These are phyloP conservation scores for Boletus sensibilis DNA, from an alignment of 768 basidiomycete species.

Conservation along the genomic window DNA sequence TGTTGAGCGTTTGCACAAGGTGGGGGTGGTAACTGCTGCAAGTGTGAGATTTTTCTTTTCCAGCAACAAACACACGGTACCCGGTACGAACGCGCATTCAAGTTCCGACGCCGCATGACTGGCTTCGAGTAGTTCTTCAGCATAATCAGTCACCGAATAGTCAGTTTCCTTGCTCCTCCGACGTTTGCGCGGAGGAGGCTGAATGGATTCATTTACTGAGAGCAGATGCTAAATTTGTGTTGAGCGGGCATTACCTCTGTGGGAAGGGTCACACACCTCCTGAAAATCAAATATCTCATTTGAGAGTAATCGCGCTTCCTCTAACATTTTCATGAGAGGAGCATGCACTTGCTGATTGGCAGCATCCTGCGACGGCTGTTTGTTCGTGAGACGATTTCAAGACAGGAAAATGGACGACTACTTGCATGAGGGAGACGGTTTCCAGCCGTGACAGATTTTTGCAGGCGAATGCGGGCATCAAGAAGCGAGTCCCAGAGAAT, in stretches of 20 bases:
- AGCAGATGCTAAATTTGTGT: conserved; percentile 42
- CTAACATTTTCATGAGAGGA: conserved; percentile 52
- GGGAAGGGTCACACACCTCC: conserved; percentile 46
- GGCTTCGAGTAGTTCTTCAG: conserved; percentile 41
- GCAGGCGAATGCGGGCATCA: conserved; percentile 88
- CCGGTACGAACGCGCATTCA: conserved; percentile 50
- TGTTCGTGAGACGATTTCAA: conserved; percentile 13
- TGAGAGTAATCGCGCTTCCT: conserved; percentile 58
- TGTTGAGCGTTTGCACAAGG: conserved; percentile 74
- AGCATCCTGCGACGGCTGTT: conserved; percentile 34
- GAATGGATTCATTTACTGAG: conserved; percentile 45
- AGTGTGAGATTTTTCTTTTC: conserved; percentile 5
- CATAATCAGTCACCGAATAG: conserved; percentile 5
- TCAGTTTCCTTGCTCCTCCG: conserved; percentile 38
- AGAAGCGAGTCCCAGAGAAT: conserved; percentile 82
- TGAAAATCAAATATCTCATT: conserved; percentile 69
- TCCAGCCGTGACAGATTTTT: conserved; percentile 69
- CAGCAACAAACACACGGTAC: not conserved
- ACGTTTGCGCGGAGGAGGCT: conserved; percentile 57
- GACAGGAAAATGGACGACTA: conserved; percentile 8
- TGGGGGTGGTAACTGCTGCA: conserved; percentile 59
- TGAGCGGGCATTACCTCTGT: conserved; percentile 11
- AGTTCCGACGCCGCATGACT: conserved; percentile 43
- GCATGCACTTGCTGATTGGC: conserved; percentile 40
- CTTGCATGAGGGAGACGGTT: conserved; percentile 67